Evolutionary conservation across 768 basidiomycete genomes (phyloP).

Genomic region (Amylocystis lapponica): DNA sequence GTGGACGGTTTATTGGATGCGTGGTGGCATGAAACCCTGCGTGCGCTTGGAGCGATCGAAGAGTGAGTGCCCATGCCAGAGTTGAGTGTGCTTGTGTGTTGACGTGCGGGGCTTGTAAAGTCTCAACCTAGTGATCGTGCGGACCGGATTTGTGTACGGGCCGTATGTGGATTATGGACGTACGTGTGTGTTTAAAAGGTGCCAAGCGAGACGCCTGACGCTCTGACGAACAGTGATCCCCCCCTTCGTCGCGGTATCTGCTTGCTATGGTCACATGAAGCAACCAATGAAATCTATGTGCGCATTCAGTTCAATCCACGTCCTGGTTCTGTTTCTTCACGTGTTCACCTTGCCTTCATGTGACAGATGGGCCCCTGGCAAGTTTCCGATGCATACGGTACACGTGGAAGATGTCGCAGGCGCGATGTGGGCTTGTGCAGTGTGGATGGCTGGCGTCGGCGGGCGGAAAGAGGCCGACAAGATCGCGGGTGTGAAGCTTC

Average conservation of each 20-base stretch:
- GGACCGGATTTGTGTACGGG: constrained; percentile 74
- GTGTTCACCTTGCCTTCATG: constrained; percentile 11
- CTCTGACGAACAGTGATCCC: constrained; percentile 45
- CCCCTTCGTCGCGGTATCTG: constrained; percentile 63
- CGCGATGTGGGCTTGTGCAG: constrained; percentile 67
- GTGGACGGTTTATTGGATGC: constrained; percentile 64
- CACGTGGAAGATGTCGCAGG: constrained; percentile 79
- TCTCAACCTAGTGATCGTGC: constrained; percentile 74
- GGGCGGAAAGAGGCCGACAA: constrained; percentile 57
- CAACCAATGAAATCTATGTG: constrained; percentile 85
- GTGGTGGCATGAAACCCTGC: constrained; percentile 88
- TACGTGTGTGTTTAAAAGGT: too few relatives aligned
- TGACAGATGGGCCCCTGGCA: constrained; percentile 72
- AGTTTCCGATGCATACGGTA: constrained; percentile 67
- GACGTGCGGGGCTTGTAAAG: constrained; percentile 29
- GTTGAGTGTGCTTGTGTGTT: constrained; percentile 3
- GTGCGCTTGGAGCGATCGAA: constrained; percentile 67
- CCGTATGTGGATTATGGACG: constrained; percentile 74
- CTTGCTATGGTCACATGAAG: constrained; percentile 77
- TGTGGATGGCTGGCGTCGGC: constrained; percentile 62
- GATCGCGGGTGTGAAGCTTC: constrained; percentile 60
- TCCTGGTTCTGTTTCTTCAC: constrained; percentile 2
- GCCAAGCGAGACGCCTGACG: constrained; percentile 27
- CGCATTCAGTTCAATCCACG: constrained; percentile 25
- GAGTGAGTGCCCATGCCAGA: constrained; percentile 39